phyloP scores from a whole-genome alignment of 129 eudicot species.

The Kitagawia praeruptora region DNA sequence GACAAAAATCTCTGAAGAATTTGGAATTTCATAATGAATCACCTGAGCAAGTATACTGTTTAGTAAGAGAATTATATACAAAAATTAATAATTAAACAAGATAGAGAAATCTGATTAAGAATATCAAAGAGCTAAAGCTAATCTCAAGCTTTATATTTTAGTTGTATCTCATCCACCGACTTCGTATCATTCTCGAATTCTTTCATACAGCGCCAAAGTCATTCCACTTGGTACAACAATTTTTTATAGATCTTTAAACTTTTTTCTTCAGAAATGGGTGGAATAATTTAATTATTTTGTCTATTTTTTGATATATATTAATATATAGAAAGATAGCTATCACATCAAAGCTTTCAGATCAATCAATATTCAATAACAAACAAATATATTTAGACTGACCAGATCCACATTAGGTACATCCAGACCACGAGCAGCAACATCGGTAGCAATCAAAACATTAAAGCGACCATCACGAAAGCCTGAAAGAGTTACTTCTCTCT shows the following conservation, averaged over 20 bases:
- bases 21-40: slow-evolving; percentile 81
- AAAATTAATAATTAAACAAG: neutral
- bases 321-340: neutral
- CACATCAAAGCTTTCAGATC: neutral
- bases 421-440: slow-evolving; percentile 99
- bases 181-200: neutral
- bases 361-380: neutral
- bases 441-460: slow-evolving; percentile 76
- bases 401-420: slow-evolving; percentile 97
- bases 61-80: neutral
- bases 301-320: neutral
- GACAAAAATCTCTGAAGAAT: slow-evolving; percentile 70
- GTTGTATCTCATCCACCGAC: neutral
- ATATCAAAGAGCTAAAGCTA: neutral
- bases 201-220: neutral
- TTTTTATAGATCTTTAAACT: neutral
- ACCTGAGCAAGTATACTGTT: slow-evolving; percentile 25
- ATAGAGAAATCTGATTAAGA: neutral
- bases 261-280: neutral
- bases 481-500: slow-evolving; percentile 83
- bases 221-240: neutral
- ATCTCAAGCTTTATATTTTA: neutral
- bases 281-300: neutral
- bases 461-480: slow-evolving; percentile 73
- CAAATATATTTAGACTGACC: slow-evolving; percentile 22